Evolutionary conservation across 441 rosid species (phyloP).

Genomic region (Manihot esculenta): DNA sequence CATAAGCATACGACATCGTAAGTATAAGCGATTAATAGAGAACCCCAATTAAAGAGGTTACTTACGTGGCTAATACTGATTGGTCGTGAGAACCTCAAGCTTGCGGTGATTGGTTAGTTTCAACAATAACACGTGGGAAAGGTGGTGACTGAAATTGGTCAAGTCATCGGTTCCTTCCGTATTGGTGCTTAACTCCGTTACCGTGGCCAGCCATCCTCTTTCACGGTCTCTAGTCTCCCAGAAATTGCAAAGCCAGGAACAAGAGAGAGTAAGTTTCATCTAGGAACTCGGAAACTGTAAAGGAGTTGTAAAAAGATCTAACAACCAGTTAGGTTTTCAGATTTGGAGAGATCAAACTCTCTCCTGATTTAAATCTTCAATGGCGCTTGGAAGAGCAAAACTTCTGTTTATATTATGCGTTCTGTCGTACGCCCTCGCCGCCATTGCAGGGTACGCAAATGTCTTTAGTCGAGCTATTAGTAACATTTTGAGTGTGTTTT

Average conservation of each 20-base stretch:
- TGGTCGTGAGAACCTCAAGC: constrained; percentile 27
- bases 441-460: constrained; percentile 56
- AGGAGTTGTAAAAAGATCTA: background rate
- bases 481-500: too few species aligned
- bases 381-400: constrained; percentile 55
- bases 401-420: constrained; percentile 49
- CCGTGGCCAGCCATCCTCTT: background rate
- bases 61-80: constrained; percentile 27
- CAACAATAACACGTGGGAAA: constrained; percentile 38
- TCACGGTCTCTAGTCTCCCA: background rate
- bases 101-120: constrained; percentile 39
- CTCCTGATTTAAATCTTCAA: constrained; percentile 34
- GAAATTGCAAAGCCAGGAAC: background rate
- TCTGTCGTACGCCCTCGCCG: constrained; percentile 40
- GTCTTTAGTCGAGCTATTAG: background rate
- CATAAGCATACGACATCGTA: background rate
- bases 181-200: background rate
- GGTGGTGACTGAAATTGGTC: constrained; percentile 17
- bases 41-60: background rate
- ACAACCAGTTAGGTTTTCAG: background rate
- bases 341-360: constrained; percentile 51
- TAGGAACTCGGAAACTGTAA: constrained; percentile 11
- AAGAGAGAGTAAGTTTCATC: background rate
- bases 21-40: too few species aligned
- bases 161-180: constrained; percentile 29